Base-by-base conservation (phyloP, 805 yeast genomes). In the Candida rishiriensis region DNA sequence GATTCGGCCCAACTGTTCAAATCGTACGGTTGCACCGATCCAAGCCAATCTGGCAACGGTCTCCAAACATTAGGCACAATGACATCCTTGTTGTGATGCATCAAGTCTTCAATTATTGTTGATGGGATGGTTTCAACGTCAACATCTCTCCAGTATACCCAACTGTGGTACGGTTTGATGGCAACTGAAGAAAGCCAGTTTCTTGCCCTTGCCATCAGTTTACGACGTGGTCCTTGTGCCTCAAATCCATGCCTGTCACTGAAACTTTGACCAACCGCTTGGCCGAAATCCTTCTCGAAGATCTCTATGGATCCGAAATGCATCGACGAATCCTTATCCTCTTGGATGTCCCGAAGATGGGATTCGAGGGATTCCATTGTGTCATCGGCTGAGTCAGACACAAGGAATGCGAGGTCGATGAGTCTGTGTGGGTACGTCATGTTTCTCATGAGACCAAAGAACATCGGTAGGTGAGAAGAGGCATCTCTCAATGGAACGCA, bases 81-180 rank as follows among this genome's bases (percentile, higher is more conserved):
- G 28, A 91, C 93, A 62, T 91, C 98, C 60, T 78, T 79, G 61
- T 85, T 81, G 64, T 88, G 96, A 56, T 79, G 85, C 97, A 91
- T 91, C 55, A 90, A 70, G 65, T 90, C 97, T 65, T 90, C 96
- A 49, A 90, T 65, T 48, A 90, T 79, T 1, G 96, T 83, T 1
- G 82, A 74, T 4, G 97, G 95, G 29, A 85, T 80, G 0, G 90
- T 82, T 62, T 90, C 96, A n/a, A 91, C 96, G 65, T 91, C 98
- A 11, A 93, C 96, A 69, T 91, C 98, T 65, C 98, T 74, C 98
- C 98, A 91, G 64, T 90, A 89, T 8, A 91, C 97, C 85, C 90
- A 89, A 8, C 95, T 81, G 62, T 91, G 98, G 62, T 91, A 82
- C 1, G 98, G 97, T 62, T 82, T 83, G 40, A 91, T 65, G 1